Evolutionary conservation across 805 yeast species (phyloP), one percentile per base, ranked within the genome.

Genomic region (Metschnikowia sp.): DNA sequence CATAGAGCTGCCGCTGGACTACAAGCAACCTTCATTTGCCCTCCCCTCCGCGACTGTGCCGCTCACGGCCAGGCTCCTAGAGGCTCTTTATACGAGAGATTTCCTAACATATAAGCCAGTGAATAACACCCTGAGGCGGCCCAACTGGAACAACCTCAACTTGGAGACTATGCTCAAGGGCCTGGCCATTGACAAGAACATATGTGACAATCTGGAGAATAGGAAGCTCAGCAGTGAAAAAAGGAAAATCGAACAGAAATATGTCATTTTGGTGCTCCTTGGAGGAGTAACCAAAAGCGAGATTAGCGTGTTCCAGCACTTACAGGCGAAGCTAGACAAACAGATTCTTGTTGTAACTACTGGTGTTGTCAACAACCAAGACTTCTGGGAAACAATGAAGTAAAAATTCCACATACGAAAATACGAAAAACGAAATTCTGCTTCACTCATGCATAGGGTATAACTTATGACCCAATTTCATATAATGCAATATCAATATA

Each of bases 261-360:
- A 66, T 61, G 45, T 65, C 49, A 59, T 88, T 50, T 55, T 88
- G 43, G 78, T 82, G 8, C 66, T 85, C 51, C 59, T 91, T 36
- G 98, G 98, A 11, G 98, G 99, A 0, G 69, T 91, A 8, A 88
- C 97, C 0, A 75, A 87, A 60, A 82, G 94, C 8, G 99, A 92
- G 64, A 71, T 91, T 13, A 80, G 92, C 3, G 82, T 90, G 3
- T 66, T 92, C 40, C 45, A 83, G 57, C 76, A 73, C 45, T 71
- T 88, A n/a, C 81, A 86, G 47, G 66, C 69, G 40, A 71, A 70
- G 48, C 58, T 74, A 31, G 61, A 63, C 39, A 72, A 72, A 54
- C 67, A 68, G 53, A 48, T 79, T 30, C 43, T 75, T 11, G 64
- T 79, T 4, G 53, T 79, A 32, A 72, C 77, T 12, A 71, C 75